Evolutionary conservation across 2,329 filamentous ascomycete genomes (phyloP).

Genomic region (Furcasterigmium sp.): DNA sequence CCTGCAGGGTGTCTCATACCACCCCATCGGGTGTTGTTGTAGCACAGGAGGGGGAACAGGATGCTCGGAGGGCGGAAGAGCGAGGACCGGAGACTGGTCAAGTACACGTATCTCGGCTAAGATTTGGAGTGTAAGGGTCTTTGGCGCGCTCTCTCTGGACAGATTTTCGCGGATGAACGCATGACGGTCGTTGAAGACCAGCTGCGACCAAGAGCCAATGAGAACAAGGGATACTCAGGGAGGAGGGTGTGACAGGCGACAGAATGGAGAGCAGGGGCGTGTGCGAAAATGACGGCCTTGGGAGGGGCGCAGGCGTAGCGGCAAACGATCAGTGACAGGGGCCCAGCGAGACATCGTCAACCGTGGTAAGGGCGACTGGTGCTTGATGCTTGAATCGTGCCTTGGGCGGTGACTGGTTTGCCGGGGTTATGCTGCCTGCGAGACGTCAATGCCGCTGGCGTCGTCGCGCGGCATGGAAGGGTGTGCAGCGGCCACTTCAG

Average conservation of each 20-base stretch:
- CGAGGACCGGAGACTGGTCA: not conserved
- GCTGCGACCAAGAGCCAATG: constrained; percentile 32
- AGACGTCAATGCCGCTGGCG: not conserved
- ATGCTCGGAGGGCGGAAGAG: not conserved
- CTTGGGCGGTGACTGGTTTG: not conserved
- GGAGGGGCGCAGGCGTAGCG: not conserved
- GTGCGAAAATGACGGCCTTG: not conserved
- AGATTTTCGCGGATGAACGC: constrained; percentile 39
- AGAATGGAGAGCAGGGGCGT: not conserved
- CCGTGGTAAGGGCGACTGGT: not conserved
- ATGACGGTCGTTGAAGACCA: constrained; percentile 43
- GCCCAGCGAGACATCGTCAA: not conserved
- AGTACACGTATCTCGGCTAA: constrained; percentile 32
- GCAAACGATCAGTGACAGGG: not conserved
- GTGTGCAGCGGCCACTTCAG: too few relatives aligned
- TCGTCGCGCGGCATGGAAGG: too few relatives aligned
- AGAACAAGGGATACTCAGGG: constrained; percentile 10
- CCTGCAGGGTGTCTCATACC: not conserved
- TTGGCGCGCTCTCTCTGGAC: not conserved
- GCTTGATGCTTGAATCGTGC: not conserved
- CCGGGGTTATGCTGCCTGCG: not conserved
- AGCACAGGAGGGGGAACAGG: not conserved
- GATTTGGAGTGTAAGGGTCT: constrained; percentile 13
- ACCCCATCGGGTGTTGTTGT: not conserved
- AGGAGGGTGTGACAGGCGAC: not conserved